These are phyloP conservation scores for Talaromyces verruculosus DNA, from an alignment of 2,329 filamentous ascomycete genomes.

Conservation along the genomic window DNA sequence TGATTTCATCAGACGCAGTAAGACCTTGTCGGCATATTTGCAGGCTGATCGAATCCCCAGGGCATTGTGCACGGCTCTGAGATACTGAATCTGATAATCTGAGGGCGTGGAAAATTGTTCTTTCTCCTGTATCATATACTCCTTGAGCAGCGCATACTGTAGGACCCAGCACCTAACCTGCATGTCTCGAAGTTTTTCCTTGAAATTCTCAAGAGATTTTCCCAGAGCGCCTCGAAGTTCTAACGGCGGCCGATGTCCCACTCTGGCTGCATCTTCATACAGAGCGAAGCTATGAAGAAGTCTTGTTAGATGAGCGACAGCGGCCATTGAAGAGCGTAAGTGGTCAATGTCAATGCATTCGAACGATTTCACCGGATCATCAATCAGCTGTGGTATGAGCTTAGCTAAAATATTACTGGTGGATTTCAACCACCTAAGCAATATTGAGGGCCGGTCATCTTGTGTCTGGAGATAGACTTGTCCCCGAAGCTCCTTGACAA, in stretches of 20 bases:
- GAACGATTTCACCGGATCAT: constrained; percentile 65
- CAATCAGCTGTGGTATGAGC: constrained; percentile 66
- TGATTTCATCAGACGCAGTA: constrained; percentile 83
- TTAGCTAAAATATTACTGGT: constrained; percentile 74
- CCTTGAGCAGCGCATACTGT: constrained; percentile 76
- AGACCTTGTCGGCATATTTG: constrained; percentile 79
- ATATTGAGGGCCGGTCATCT: constrained; percentile 63
- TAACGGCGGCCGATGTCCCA: constrained; percentile 68
- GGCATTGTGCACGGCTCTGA: constrained; percentile 79
- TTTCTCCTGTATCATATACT: constrained; percentile 67
- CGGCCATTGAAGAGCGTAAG: constrained; percentile 68
- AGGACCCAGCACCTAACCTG: constrained; percentile 85
- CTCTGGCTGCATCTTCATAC: constrained; percentile 80
- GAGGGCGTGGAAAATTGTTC: constrained; percentile 65
- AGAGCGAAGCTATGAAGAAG: constrained; percentile 77
- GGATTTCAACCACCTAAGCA: constrained; percentile 75
- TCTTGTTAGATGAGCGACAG: constrained; percentile 69
- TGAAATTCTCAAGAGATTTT: constrained; percentile 50
- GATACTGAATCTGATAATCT: constrained; percentile 73
- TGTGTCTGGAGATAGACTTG: constrained; percentile 57
- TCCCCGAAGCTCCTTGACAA: constrained; percentile 68
- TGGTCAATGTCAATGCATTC: constrained; percentile 83
- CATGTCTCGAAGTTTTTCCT: constrained; percentile 77
- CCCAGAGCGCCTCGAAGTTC: constrained; percentile 52
- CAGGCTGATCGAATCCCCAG: constrained; percentile 82